These are phyloP conservation scores for Sclerotinia glacialis DNA, from an alignment of 2,329 filamentous ascomycete species.

Conservation along the genomic window DNA sequence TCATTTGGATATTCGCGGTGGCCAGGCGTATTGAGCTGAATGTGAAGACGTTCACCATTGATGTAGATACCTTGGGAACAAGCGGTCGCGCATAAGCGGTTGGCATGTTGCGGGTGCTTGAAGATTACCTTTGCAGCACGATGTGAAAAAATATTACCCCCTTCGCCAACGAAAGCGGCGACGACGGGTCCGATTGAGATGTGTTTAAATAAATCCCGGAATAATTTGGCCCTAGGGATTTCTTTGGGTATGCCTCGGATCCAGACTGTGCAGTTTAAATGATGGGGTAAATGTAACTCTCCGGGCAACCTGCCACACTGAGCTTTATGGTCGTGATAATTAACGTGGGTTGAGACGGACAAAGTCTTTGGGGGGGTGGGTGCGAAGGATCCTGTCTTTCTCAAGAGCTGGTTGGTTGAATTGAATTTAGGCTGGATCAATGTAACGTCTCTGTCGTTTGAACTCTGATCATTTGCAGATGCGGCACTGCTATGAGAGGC, in stretches of 20 bases:
- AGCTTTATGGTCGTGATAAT: accelerated
- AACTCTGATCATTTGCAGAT: accelerated
- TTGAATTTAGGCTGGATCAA: accelerated
- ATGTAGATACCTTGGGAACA: background rate
- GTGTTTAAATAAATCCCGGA: background rate
- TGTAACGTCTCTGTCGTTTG: accelerated
- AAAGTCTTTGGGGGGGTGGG: accelerated
- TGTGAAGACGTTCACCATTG: background rate
- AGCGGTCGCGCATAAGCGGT: background rate
- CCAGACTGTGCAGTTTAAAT: background rate
- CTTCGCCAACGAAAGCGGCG: background rate
- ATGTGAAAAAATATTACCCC: accelerated
- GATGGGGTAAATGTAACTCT: background rate
- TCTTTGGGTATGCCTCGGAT: background rate
- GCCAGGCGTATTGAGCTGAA: background rate
- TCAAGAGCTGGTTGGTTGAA: background rate
- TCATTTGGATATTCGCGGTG: background rate
- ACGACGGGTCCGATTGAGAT: background rate
- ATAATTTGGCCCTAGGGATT: background rate
- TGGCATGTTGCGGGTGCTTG: background rate
- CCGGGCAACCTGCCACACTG: accelerated
- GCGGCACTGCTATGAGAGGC: background rate
- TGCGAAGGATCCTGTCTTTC: background rate
- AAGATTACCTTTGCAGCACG: background rate
- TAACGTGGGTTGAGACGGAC: background rate